These are phyloP conservation scores for Podospora pseudoanserina DNA, from an alignment of 495 filamentous ascomycete genomes.

Conservation along the genomic window DNA sequence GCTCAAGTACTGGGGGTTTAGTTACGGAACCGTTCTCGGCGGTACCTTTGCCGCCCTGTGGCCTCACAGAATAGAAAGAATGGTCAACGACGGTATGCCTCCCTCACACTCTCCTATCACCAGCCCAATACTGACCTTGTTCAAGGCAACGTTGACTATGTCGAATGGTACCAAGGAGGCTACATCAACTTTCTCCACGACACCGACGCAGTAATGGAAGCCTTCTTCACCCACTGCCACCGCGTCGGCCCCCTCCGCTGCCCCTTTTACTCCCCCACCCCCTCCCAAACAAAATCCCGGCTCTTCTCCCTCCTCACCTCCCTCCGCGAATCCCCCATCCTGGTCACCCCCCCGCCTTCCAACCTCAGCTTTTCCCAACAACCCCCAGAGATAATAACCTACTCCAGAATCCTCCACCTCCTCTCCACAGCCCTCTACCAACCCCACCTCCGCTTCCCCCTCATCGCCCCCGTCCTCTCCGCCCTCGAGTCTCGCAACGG, in stretches of 20 bases:
- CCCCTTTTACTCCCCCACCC: slow-evolving; percentile 42
- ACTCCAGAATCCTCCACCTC: slow-evolving; percentile 40
- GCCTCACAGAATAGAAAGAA: slow-evolving; percentile 44
- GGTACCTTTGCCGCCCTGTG: slow-evolving; percentile 51
- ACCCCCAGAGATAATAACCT: slow-evolving; percentile 37
- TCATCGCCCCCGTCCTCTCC: slow-evolving; percentile 51
- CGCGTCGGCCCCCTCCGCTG: slow-evolving; percentile 47
- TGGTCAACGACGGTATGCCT: slow-evolving; percentile 47
- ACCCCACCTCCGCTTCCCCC: slow-evolving; percentile 56
- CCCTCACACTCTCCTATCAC: not conserved
- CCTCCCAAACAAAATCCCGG: slow-evolving; percentile 39
- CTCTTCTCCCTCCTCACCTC: slow-evolving; percentile 39
- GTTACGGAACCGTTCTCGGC: slow-evolving; percentile 53
- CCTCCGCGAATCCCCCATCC: slow-evolving; percentile 49
- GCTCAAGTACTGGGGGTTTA: slow-evolving; percentile 54
- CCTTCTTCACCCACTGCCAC: slow-evolving; percentile 54
- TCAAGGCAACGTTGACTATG: slow-evolving; percentile 44
- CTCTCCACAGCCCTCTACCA: slow-evolving; percentile 54
- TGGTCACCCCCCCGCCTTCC: slow-evolving; percentile 33
- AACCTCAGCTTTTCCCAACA: slow-evolving; percentile 12
- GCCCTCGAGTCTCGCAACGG: slow-evolving; percentile 56
- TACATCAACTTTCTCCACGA: slow-evolving; percentile 51
- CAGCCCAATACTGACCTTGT: not conserved
- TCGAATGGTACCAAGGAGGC: slow-evolving; percentile 44
- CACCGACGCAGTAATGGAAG: slow-evolving; percentile 49